Conservation (phyloP, 176 grass and related monocot genomes). For the Oryza glumipatula region DNA sequence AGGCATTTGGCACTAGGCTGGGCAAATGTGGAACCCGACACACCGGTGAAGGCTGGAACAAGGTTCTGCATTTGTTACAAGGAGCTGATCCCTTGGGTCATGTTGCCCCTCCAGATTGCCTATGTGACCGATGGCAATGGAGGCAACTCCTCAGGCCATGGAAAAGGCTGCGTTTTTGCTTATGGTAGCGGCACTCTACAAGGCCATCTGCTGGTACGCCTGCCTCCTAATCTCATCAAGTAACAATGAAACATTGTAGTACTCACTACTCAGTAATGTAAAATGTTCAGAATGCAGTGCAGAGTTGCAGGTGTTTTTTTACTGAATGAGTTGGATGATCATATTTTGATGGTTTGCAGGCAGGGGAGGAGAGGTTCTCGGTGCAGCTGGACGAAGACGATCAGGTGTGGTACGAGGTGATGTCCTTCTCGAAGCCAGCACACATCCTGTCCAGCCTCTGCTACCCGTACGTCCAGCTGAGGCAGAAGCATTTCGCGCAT, state of each 20-base stretch:
- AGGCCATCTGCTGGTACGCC: slow-evolving; percentile 65
- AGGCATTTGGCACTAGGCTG: slow-evolving; percentile 79
- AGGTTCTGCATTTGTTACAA: slow-evolving; percentile 85
- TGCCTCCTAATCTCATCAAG: not conserved
- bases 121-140: slow-evolving; percentile 30
- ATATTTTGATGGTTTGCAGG: slow-evolving; percentile 43
- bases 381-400: slow-evolving; percentile 69
- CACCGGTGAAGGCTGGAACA: slow-evolving; percentile 45
- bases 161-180: slow-evolving; percentile 35
- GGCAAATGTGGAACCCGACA: slow-evolving; percentile 60
- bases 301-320: not conserved
- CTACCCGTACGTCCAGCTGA: slow-evolving; percentile 72
- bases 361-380: slow-evolving; percentile 84
- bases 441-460: slow-evolving; percentile 58
- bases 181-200: slow-evolving; percentile 79
- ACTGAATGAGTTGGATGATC: not conserved
- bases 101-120: slow-evolving; percentile 85
- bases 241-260: not conserved
- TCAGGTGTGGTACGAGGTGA: slow-evolving; percentile 81
- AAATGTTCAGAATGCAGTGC: not conserved
- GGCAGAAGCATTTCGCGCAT: slow-evolving; percentile 67
- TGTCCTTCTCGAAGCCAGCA: slow-evolving; percentile 82
- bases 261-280: not conserved
- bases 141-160: not conserved
- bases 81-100: slow-evolving; percentile 80